phyloP scores from a whole-genome alignment of 2,329 filamentous ascomycete genomes.

The Aspergillus sp. region DNA sequence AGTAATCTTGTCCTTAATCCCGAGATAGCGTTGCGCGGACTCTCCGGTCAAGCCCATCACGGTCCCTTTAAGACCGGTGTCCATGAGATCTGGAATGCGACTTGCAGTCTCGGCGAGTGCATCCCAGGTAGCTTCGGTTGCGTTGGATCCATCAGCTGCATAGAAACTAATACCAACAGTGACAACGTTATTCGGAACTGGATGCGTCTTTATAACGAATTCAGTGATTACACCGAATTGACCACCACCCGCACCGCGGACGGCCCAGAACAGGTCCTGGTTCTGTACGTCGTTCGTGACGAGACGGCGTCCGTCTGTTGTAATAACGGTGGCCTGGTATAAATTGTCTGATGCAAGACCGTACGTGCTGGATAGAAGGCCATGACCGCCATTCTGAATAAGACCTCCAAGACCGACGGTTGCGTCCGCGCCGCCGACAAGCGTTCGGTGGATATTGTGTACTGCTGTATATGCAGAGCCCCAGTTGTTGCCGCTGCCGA shows the following conservation, averaged over 20 bases:
- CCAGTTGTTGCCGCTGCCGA: constrained; percentile 21
- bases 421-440: constrained; percentile 57
- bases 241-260: constrained; percentile 48
- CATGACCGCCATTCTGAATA: constrained; percentile 33
- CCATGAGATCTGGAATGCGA: constrained; percentile 23
- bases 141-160: constrained; percentile 15
- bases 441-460: constrained; percentile 24
- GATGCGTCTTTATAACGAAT: constrained; percentile 21
- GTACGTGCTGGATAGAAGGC: constrained; percentile 20
- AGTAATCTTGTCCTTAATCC: neutral
- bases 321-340: constrained; percentile 27
- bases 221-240: constrained; percentile 23
- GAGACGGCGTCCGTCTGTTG: constrained; percentile 32
- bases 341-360: constrained; percentile 29
- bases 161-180: constrained; percentile 13
- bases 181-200: constrained; percentile 19
- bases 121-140: constrained; percentile 29
- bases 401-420: constrained; percentile 49
- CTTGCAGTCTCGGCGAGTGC: constrained; percentile 26
- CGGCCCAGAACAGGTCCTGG: constrained; percentile 53
- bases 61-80: constrained; percentile 4
- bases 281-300: constrained; percentile 37
- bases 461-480: constrained; percentile 8
- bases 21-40: neutral
- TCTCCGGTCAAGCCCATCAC: constrained; percentile 7